Evolutionary conservation across 805 yeast species (phyloP), one percentile per base, ranked within the genome.

Genomic region (Tetrapisispora fleetii): DNA sequence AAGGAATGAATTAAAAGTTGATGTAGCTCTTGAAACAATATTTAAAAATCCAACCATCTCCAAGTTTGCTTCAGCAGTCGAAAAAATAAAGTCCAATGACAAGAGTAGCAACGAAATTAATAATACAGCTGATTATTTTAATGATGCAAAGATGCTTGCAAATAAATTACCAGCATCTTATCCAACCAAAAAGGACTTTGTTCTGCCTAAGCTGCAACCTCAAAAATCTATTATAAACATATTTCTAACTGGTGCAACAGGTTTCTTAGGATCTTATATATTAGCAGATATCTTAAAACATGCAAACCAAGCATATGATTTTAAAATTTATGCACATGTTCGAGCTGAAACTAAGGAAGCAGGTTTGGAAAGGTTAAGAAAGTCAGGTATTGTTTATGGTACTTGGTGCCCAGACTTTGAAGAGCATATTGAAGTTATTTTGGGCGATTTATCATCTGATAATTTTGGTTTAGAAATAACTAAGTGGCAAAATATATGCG

Each of bases 211-310:
- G 11, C 44, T 48, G 6, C 69, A 65, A 39, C 57, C 66, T 13
- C 62, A 70, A 3, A 60, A 67, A 38, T 52, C 58, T 17, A 52
- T 51, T 9, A 56, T 79, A 21, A 81, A 78, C 52, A 85, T 89
- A 1, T 88, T 93, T 58, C 79, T 93, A 40, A 93, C 99, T 27
- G 99, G 99, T 62, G 85, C 82, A 37, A 95, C 99, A 37, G 99
- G 99, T 1, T 93, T 91, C 78, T 70, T 93, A 49, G 99, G 99
- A 33, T 80, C 97, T 1, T 93, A 84, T 65, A 81, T 93, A 45
- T 67, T 93, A 41, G 75, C 85, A 32, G 95, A 93, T 55, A 68
- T 93, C 40, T 72, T 93, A 55, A 72, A 71, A 47, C 78, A 91
- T 58, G 65, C 71, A 8, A 63, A 67, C 3, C 56, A 69, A 30